A percentile compares a stretch with the other conserved stretches of the same genome.
These are phyloP conservation scores for Aleurites moluccanus DNA, from an alignment of 441 rosid genomes.

Conservation along the genomic window DNA sequence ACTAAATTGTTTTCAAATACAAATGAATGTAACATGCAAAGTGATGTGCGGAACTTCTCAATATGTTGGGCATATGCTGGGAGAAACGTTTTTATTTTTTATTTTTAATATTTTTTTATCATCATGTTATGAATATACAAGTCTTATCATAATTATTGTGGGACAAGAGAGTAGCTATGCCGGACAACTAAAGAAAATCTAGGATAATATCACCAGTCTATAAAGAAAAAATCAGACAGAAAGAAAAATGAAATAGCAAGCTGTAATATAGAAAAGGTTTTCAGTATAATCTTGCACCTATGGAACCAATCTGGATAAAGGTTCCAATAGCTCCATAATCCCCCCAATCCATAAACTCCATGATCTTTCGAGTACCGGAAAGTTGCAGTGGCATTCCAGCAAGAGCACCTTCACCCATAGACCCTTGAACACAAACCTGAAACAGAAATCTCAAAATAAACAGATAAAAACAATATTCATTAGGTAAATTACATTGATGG, in stretches of 20 bases:
- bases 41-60: background rate
- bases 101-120: too few relatives aligned
- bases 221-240: background rate
- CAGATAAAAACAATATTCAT: background rate
- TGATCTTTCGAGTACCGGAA: conserved; percentile 82
- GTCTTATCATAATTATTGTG: background rate
- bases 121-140: background rate
- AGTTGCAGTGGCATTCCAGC: conserved; percentile 98
- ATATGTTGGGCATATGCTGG: background rate
- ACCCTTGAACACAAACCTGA: conserved; percentile 98
- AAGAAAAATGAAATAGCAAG: background rate
- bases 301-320: conserved; percentile 78
- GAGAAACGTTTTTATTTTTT: background rate
- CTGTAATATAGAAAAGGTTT: background rate
- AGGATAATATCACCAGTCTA: background rate
- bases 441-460: conserved; percentile 21
- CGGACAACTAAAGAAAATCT: background rate
- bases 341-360: conserved; percentile 99
- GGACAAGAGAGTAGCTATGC: background rate
- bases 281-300: conserved; percentile 46
- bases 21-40: background rate
- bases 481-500: too few relatives aligned
- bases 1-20: background rate
- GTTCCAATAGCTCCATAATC: conserved; percentile 77
- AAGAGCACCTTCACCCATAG: conserved; percentile 96